Base-by-base conservation (phyloP, 495 filamentous ascomycete genomes). In the Penicillium paxilli region DNA sequence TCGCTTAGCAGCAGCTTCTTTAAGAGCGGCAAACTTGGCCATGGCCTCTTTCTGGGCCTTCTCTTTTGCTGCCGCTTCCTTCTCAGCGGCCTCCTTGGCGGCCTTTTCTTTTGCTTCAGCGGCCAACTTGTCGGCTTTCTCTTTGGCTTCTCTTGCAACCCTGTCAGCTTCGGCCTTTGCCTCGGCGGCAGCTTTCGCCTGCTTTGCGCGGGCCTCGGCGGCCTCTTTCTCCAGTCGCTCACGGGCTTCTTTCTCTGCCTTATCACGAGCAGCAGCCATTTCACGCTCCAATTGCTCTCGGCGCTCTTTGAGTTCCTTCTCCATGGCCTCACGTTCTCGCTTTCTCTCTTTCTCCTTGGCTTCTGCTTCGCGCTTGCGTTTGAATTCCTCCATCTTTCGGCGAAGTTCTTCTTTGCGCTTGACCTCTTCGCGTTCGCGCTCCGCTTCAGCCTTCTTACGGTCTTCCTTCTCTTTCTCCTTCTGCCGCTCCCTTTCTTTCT, bases 351-450 rank as follows among this genome's bases (percentile, higher is more conserved):
- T 74, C 49, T 80, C 75, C 26, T 72, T 72, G 35, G 70, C 72
- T 55, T 76, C 71, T 44, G 69, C 72, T 42, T 76, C 71, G 25
- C 64, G 61, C 44, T 67, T 64, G 55, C 64, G 64, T 59, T 85
- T 87, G 49, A 80, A 84, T 28, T 86, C 86, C 41, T 89, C 85
- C 62, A 81, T 83, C 58, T 83, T 85, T 6, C 83, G 80, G 5
- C 83, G 66, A 20, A 76, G 60, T 30, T 79, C 72, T 52, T 73
- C 69, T 63, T 74, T 79, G 38, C 65, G 73, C 59, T 67, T 71
- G 49, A 85, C 84, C 57, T 92, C 89, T 64, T 91, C 87, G 49
- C 83, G 74, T 3, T 85, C 88, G 55, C 80, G 87, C 59, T 91
- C 86, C 85, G 86, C 88, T 8, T 80, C 78, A 8, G 75, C 79